phyloP scores from a whole-genome alignment of 768 basidiomycete genomes.

The Kwoniella botswanensis region DNA sequence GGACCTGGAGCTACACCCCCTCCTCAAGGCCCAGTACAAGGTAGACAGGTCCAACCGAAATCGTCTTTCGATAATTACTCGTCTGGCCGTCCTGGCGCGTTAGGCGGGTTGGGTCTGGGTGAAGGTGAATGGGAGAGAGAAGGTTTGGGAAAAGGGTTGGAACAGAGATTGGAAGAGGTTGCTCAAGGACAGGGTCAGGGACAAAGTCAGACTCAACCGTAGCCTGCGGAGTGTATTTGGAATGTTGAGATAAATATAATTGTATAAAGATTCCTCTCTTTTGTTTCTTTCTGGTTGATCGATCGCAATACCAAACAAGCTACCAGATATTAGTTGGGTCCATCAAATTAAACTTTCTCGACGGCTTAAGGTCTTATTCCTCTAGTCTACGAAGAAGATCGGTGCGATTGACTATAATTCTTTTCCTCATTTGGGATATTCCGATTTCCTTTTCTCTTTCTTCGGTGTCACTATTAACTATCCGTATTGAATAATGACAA shows the following conservation, averaged over 20 bases:
- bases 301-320: too few relatives aligned
- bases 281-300: background rate
- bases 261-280: background rate
- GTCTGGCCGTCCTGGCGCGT: background rate
- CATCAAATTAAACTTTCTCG: too few relatives aligned
- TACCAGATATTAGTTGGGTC: too few relatives aligned
- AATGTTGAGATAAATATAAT: background rate
- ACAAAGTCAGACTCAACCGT: background rate
- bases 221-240: background rate
- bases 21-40: background rate
- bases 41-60: constrained; percentile 2
- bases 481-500: too few relatives aligned
- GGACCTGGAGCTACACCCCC: constrained; percentile 3
- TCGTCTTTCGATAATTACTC: constrained; percentile 2
- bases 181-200: constrained; percentile 26
- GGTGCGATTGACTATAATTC: too few relatives aligned
- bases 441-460: too few relatives aligned
- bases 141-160: constrained; percentile 78
- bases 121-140: constrained; percentile 89
- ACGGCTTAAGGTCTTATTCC: too few relatives aligned
- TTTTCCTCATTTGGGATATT: too few relatives aligned
- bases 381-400: too few relatives aligned
- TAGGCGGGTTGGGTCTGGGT: constrained; percentile 63
- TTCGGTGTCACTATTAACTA: too few relatives aligned
- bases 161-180: constrained; percentile 73